Evolutionary conservation across 73 alveolate genomes (phyloP), one percentile per base, ranked within the genome.

Genomic region (Paramecium primaurelia): DNA sequence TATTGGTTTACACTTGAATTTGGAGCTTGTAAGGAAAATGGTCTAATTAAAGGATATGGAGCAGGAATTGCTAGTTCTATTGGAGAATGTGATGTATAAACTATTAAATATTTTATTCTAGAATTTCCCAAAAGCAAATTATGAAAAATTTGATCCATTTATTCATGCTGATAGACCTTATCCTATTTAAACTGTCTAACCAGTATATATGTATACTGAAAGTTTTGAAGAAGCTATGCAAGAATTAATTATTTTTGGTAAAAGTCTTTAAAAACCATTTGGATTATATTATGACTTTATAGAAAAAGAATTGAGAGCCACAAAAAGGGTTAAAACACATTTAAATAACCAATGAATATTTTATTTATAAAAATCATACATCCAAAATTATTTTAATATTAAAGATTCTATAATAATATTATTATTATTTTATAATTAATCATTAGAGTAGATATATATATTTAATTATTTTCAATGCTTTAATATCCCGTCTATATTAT

Each of bases 1-100:
- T 94, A 86, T 92, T 94, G 94, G 94, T 94, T 42, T 47, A 94
- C 97, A 4, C 36, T 94, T 20, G 97, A 94, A 71, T 94, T 86
- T 71, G 97, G 97, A 18, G 68, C 92, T 28, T 69, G 86, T 71
- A 92, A 47, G 60, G 95, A 94, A 45, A 59, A 86, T 12, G 94
- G 93, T 0, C 16, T 6, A 22, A 36, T 38, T 12, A 94, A 94
- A 86, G 97, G 94, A 54, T 94, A 69, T 69, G 97, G 97, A 28
- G 97, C 97, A 8, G 97, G 97, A 5, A 94, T 94, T 14, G 59
- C 92, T 28, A 54, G 95, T 12, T 59, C 94, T n/a, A 36, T 86
- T 11, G 95, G 92, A 8, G 97, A 94, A 71, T 86, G 88, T 18
- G 95, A 94, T 34, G 92, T 86, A 86, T 7, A n/a, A 40, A 40